Conservation (phyloP, 2,329 filamentous ascomycete species). For the Paramyrothecium sp. region DNA sequence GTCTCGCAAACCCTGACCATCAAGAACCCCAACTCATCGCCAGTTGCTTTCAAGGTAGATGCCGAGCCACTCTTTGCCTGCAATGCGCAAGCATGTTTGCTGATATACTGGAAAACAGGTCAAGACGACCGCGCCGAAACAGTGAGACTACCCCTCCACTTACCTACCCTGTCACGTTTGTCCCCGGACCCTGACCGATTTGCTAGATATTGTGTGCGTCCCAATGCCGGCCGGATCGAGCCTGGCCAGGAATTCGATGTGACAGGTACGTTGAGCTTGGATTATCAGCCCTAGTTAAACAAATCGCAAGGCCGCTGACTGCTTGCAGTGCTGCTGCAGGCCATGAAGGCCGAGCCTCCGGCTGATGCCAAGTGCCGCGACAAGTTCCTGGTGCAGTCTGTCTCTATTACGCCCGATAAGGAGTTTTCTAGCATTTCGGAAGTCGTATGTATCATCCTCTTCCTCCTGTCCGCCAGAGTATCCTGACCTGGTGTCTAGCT, state of each 20-base stretch:
- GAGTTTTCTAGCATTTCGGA: conserved; percentile 78
- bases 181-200: conserved; percentile 16
- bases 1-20: conserved; percentile 64
- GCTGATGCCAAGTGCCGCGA: conserved; percentile 87
- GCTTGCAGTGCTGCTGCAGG: conserved; percentile 80
- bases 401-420: conserved; percentile 78
- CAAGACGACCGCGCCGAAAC: conserved; percentile 98
- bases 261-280: conserved; percentile 61
- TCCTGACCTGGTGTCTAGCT: conserved; percentile 52
- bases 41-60: conserved; percentile 69
- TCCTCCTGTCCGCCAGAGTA: conserved; percentile 2
- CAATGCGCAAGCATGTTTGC: conserved; percentile 2
- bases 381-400: conserved; percentile 96
- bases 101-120: conserved; percentile 60
- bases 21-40: conserved; percentile 60
- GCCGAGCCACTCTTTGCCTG: neutral
- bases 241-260: conserved; percentile 89
- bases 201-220: conserved; percentile 91
- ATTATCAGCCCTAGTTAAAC: neutral
- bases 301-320: neutral
- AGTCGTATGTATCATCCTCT: conserved; percentile 60
- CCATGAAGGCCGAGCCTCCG: conserved; percentile 94
- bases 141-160: conserved; percentile 61
- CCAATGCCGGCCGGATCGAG: conserved; percentile 95
- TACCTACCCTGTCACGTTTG: conserved; percentile 9